Evolutionary conservation across 257 asterid species (phyloP).

Genomic region (Solanum pimpinellifolium): DNA sequence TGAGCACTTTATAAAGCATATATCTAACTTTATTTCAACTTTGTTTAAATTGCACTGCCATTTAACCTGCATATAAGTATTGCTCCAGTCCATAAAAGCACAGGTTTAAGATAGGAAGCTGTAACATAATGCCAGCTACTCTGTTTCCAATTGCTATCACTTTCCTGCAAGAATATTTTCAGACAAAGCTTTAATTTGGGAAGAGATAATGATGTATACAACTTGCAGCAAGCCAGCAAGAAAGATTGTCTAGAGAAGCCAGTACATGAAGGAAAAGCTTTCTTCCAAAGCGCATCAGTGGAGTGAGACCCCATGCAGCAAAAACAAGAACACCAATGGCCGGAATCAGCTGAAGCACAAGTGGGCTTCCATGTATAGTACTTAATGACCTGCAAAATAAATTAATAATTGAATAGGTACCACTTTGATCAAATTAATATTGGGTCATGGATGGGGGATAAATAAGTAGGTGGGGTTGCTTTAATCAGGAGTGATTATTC

Average conservation of each 20-base stretch:
- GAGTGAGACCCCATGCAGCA: slow-evolving; percentile 84
- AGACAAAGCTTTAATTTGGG: not conserved
- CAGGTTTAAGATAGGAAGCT: slow-evolving; percentile 64
- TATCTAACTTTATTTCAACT: not conserved
- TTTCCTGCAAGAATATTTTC: slow-evolving; percentile 40
- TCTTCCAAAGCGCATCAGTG: slow-evolving; percentile 56
- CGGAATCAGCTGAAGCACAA: slow-evolving; percentile 20
- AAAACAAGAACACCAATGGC: slow-evolving; percentile 46
- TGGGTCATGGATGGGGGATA: not conserved
- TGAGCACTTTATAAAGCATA: not conserved
- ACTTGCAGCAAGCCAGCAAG: not conserved
- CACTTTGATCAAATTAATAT: not conserved
- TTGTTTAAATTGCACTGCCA: not conserved
- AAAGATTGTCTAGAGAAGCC: not conserved
- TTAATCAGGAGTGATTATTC: not conserved
- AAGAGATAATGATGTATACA: not conserved
- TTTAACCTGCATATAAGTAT: slow-evolving; percentile 79
- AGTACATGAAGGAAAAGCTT: slow-evolving; percentile 50
- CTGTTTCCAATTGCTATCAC: slow-evolving; percentile 70
- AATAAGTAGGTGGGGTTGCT: not conserved
- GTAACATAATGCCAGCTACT: slow-evolving; percentile 60
- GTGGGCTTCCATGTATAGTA: slow-evolving; percentile 11
- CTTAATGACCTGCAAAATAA: slow-evolving; percentile 14
- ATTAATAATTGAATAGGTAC: not conserved
- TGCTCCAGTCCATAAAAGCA: slow-evolving; percentile 79